These are phyloP conservation scores for Leptographium lundbergii DNA, from an alignment of 2,329 filamentous ascomycete genomes.

Conservation along the genomic window DNA sequence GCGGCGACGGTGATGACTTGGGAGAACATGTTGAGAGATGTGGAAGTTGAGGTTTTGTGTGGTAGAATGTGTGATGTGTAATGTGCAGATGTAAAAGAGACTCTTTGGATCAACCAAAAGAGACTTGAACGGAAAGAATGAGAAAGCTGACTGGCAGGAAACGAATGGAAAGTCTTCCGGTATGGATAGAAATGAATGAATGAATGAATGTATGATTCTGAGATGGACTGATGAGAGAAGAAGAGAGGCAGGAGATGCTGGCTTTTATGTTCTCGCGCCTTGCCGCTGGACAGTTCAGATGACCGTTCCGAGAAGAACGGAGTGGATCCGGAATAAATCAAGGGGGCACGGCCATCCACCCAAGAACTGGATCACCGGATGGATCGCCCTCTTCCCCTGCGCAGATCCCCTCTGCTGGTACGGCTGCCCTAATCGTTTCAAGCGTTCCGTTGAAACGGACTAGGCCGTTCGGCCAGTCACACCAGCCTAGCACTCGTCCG, in stretches of 20 bases:
- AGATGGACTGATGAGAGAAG: neutral
- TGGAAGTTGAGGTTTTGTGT: neutral
- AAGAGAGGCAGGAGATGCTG: neutral
- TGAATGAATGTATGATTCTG: neutral
- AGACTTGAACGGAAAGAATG: neutral
- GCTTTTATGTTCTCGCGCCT: neutral
- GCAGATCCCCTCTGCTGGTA: neutral
- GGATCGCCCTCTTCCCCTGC: neutral
- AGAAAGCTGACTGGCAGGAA: neutral
- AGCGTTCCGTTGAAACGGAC: neutral
- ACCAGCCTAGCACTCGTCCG: neutral
- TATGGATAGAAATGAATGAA: conserved; percentile 12
- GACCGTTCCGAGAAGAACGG: neutral
- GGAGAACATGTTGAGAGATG: neutral
- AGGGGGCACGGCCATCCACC: neutral
- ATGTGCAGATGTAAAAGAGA: no score
- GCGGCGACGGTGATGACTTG: neutral
- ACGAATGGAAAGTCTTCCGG: conserved; percentile 5
- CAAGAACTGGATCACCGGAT: neutral
- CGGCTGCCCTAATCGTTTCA: neutral
- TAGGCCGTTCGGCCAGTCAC: neutral
- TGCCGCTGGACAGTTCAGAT: neutral
- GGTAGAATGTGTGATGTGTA: no score
- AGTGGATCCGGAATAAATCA: neutral
- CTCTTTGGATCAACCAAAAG: neutral